Base-by-base conservation (phyloP, 2,329 filamentous ascomycete species). In the Neonectria faginata region DNA sequence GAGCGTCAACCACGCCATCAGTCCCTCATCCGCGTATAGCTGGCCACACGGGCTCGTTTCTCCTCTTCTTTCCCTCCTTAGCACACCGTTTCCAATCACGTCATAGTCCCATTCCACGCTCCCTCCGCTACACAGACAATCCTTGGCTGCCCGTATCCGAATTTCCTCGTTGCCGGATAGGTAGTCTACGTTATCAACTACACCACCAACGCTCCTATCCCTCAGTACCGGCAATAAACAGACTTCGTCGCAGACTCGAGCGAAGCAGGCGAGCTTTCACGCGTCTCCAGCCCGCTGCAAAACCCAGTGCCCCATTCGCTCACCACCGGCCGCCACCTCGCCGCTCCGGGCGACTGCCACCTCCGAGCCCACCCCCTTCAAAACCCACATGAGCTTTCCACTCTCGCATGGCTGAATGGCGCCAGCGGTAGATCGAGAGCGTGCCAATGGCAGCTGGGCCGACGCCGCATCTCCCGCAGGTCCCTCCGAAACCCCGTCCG, bases 361-460 rank as follows among this genome's bases (percentile, higher is more conserved):
- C 31, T 33, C 55, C 20, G 39, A 22, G 61, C 20, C 42, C 44
- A 39, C 44, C 57, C 58, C 10, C 31, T 33, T 27, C 18, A 44
- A 48, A 52, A 47, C 44, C 39, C 50, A 41, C 64, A 67, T 70
- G 64, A 57, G 41, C 48, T 47, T 55, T 64, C 54, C 47, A 27
- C 39, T 55, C 60, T 54, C 70, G 68, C 69, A 77, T 76, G 74
- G 75, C 73, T 73, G 75, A 70, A 79, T 79, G 77, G 75, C 75
- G 70, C 70, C 76, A 61, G 74, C 66, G 61, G 65, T 74, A 73
- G 70, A 75, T 69, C 72, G 67, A 65, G 67, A 70, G 62, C 63
- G 66, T 63, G 60, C 67, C 55, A 62, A 65, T 60, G 63, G 66
- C 70, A 67, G 65, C 64, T 65, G 70, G 61, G 66, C 58, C 51